Percentiles rank a stretch among this genome's conserved stretches.
Evolutionary conservation across 2,329 filamentous ascomycete species (phyloP).

Genomic region (Alternaria brassicae): DNA sequence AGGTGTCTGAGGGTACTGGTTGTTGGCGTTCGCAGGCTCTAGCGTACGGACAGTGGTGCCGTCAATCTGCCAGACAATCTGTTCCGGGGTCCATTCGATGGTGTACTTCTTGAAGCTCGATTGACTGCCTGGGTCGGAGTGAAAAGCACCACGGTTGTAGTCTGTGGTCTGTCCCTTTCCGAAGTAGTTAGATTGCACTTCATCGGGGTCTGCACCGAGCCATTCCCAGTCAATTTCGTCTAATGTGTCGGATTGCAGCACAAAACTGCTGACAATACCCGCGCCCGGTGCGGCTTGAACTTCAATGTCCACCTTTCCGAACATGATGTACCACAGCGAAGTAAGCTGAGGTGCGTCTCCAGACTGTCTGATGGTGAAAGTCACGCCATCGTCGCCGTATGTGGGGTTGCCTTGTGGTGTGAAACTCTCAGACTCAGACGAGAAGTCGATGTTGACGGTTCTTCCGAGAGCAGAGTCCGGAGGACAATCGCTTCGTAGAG

Average conservation of each 20-base stretch:
- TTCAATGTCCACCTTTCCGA: slow-evolving; percentile 84
- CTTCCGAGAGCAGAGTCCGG: slow-evolving; percentile 81
- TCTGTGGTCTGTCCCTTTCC: slow-evolving; percentile 81
- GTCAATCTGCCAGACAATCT: slow-evolving; percentile 87
- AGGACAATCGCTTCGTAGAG: slow-evolving; percentile 67
- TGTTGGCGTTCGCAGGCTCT: slow-evolving; percentile 70
- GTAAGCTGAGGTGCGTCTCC: slow-evolving; percentile 86
- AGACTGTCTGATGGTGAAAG: slow-evolving; percentile 77
- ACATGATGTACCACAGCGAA: slow-evolving; percentile 99
- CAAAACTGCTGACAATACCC: slow-evolving; percentile 91
- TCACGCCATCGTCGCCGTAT: slow-evolving; percentile 78
- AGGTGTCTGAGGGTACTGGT: slow-evolving; percentile 91
- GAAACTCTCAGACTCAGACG: slow-evolving; percentile 78
- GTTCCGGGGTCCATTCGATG: slow-evolving; percentile 86
- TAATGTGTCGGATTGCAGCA: slow-evolving; percentile 87
- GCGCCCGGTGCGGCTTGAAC: slow-evolving; percentile 86
- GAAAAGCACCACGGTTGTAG: slow-evolving; percentile 89
- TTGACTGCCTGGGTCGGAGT: slow-evolving; percentile 73
- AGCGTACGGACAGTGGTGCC: slow-evolving; percentile 79
- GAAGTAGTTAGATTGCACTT: slow-evolving; percentile 91
- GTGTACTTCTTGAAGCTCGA: slow-evolving; percentile 82
- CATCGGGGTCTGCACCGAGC: slow-evolving; percentile 76
- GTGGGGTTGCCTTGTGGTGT: slow-evolving; percentile 71
- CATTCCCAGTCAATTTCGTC: slow-evolving; percentile 99
- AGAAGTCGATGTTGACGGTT: slow-evolving; percentile 85